Percentiles rank a stretch among this genome's conserved stretches.
Conservation (phyloP, 148 eudicot genomes). For the Salicornia ramosissima region DNA sequence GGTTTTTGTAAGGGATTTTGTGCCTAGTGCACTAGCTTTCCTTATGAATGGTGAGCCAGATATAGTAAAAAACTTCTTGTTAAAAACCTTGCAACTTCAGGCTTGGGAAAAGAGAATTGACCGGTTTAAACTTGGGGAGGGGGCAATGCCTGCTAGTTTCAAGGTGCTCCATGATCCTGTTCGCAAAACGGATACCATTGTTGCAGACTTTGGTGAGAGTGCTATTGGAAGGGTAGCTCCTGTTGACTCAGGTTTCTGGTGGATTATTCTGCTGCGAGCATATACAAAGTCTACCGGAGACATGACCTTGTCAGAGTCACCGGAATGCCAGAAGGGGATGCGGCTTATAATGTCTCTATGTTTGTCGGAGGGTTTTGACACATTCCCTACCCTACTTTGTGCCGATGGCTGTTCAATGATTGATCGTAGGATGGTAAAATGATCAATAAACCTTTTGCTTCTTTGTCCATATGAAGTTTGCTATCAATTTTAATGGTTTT, state of each 20-base stretch:
- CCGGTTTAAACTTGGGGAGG: constrained; percentile 96
- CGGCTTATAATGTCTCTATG: constrained; percentile 76
- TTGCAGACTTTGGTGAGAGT: constrained; percentile 98
- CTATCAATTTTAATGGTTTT: not conserved
- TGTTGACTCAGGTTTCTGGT: constrained; percentile 99
- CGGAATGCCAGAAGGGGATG: constrained; percentile 98
- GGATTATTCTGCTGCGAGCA: constrained; percentile 96
- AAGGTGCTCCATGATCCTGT: constrained; percentile 93
- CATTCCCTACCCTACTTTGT: constrained; percentile 90
- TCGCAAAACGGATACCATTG: constrained; percentile 76
- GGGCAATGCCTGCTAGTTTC: constrained; percentile 99
- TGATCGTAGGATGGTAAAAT: constrained; percentile 94
- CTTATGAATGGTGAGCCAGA: constrained; percentile 99
- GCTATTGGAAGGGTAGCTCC: constrained; percentile 99
- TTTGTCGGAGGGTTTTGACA: constrained; percentile 93
- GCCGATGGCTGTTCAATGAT: constrained; percentile 99
- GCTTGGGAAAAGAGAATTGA: constrained; percentile 97
- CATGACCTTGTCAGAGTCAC: constrained; percentile 70
- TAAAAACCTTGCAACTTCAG: constrained; percentile 93
- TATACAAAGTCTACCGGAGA: constrained; percentile 96
- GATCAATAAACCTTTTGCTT: not conserved
- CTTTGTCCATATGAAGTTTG: not conserved
- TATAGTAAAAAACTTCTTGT: constrained; percentile 83
- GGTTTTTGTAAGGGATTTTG: constrained; percentile 98
- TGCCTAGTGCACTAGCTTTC: constrained; percentile 96